Conservation (phyloP, 2,329 filamentous ascomycete species). For the Aspergillus pseudoviridinutans region DNA sequence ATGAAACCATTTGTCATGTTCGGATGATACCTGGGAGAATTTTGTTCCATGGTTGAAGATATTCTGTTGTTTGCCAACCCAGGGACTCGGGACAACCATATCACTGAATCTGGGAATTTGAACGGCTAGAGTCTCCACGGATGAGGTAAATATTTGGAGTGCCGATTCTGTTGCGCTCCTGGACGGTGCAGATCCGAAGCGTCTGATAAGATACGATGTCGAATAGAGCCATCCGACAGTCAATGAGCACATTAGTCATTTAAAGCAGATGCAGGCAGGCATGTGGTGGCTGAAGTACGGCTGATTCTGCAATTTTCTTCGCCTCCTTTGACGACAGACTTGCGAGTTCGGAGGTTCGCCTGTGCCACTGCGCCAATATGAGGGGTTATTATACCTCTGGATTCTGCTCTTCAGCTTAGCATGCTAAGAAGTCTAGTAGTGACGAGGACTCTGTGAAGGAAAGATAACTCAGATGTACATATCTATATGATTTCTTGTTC, state of each 20-base stretch:
- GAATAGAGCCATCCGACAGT: background rate
- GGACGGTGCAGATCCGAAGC: background rate
- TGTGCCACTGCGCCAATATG: background rate
- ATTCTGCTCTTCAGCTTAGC: background rate
- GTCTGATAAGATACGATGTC: background rate
- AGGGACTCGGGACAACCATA: slow-evolving; percentile 16
- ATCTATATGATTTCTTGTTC: background rate
- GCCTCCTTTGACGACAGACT: slow-evolving; percentile 3
- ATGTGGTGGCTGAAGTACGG: background rate
- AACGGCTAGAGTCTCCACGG: background rate
- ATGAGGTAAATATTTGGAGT: background rate
- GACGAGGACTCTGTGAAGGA: background rate
- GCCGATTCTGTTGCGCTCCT: too few species aligned
- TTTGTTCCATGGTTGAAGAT: slow-evolving; percentile 23
- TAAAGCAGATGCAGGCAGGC: background rate
- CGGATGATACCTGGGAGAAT: slow-evolving; percentile 20
- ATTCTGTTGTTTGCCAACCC: slow-evolving; percentile 15
- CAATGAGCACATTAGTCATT: background rate
- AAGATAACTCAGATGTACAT: background rate
- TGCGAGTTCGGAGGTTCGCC: background rate
- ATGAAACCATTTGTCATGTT: slow-evolving; percentile 30
- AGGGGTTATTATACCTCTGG: background rate
- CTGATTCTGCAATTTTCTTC: background rate
- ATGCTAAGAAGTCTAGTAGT: background rate
- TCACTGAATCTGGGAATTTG: background rate